phyloP scores from a whole-genome alignment of 2,329 filamentous ascomycete genomes.

The Sporothrix pallida region DNA sequence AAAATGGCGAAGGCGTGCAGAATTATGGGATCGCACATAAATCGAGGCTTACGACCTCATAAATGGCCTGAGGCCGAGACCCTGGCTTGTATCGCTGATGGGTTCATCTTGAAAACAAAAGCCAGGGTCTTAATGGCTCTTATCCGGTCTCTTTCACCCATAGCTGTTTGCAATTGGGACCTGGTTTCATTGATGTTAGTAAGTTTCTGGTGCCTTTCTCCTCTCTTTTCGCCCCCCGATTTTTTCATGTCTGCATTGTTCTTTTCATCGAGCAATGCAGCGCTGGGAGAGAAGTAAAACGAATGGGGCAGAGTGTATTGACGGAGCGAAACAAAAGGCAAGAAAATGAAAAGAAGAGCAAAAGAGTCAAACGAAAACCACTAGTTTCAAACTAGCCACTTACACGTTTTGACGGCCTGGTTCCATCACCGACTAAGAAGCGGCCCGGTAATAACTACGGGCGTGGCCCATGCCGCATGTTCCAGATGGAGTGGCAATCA shows the following conservation, averaged over 20 bases:
- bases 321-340: background rate
- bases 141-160: background rate
- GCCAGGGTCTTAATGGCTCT: no score
- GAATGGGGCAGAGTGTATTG: no score
- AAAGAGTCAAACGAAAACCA: background rate
- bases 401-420: background rate
- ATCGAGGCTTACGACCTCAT: slow-evolving; percentile 8
- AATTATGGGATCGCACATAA: background rate
- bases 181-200: background rate
- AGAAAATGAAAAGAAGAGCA: background rate
- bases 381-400: slow-evolving; percentile 5
- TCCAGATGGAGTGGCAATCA: background rate
- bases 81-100: no score
- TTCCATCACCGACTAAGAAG: background rate
- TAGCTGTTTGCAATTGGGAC: background rate
- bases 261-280: no score
- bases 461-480: background rate
- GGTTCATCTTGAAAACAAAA: no score
- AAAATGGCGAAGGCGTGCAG: slow-evolving; percentile 8
- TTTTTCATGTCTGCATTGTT: no score
- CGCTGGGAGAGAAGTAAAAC: no score
- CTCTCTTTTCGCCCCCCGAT: no score
- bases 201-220: no score
- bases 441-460: slow-evolving; percentile 6
- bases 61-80: slow-evolving; percentile 10